phyloP scores from a whole-genome alignment of 1,284 basidiomycete genomes.

The Ceratobasidium sp. region DNA sequence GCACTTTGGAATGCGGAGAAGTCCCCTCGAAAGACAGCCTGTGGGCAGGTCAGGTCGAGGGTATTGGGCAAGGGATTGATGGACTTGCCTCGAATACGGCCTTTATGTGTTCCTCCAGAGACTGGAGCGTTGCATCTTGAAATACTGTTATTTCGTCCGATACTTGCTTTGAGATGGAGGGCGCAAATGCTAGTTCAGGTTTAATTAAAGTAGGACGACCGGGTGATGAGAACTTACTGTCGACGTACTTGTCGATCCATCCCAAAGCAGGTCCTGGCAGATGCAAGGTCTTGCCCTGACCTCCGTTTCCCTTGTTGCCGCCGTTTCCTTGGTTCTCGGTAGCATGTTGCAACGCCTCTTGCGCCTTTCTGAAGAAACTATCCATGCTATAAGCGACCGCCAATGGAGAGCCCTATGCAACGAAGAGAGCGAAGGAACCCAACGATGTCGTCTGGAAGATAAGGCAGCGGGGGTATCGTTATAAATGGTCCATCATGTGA shows the following conservation, averaged over 20 bases:
- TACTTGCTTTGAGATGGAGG: constrained; percentile 43
- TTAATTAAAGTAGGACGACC: neutral
- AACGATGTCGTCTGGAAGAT: constrained; percentile 3
- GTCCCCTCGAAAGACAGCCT: constrained; percentile 44
- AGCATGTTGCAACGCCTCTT: constrained; percentile 25
- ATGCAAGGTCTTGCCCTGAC: neutral
- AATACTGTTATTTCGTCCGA: constrained; percentile 42
- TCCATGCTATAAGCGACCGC: neutral
- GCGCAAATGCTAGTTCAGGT: constrained; percentile 37
- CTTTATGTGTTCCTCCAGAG: constrained; percentile 45
- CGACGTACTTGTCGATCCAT: constrained; percentile 45
- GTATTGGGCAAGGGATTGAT: neutral
- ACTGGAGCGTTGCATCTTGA: constrained; percentile 40
- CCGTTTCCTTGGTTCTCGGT: constrained; percentile 1
- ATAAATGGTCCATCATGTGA: constrained; percentile 36
- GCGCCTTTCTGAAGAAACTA: constrained; percentile 33
- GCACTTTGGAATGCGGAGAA: constrained; percentile 43
- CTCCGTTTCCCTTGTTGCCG: neutral
- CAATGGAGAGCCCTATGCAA: neutral
- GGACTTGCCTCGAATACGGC: constrained; percentile 24
- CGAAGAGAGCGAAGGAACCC: neutral
- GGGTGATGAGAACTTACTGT: constrained; percentile 32
- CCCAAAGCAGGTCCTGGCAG: constrained; percentile 33
- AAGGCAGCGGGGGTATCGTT: neutral
- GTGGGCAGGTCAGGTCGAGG: neutral